These are phyloP conservation scores for Solanum pinnatisectum DNA, from an alignment of 257 asterid species.

Conservation along the genomic window DNA sequence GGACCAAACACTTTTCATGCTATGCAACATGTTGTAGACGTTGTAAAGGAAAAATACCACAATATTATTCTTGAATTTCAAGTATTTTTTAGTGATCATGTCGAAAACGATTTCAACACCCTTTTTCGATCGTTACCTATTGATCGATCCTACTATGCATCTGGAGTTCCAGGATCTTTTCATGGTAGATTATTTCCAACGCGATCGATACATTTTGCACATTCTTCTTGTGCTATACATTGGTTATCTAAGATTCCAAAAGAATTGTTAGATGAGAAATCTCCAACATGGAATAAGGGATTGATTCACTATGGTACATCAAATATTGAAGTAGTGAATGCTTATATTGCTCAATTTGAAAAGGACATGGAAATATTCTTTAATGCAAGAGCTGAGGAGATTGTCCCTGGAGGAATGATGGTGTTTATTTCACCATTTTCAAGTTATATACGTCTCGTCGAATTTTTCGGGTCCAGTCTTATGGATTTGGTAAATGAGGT, in stretches of 20 bases:
- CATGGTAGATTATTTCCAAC: slow-evolving; percentile 14
- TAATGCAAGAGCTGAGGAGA: no score
- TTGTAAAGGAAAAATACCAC: background rate
- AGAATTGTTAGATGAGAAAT: no score
- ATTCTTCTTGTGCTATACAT: slow-evolving; percentile 12
- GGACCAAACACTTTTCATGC: slow-evolving; percentile 25
- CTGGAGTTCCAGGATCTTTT: slow-evolving; percentile 28
- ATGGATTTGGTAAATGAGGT: no score
- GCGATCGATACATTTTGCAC: background rate
- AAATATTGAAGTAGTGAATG: no score
- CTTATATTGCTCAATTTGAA: no score
- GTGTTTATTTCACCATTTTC: no score
- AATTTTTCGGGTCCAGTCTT: no score
- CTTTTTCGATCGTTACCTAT: slow-evolving; percentile 18
- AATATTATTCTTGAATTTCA: slow-evolving; percentile 8
- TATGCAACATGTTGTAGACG: slow-evolving; percentile 7
- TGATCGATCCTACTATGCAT: slow-evolving; percentile 9
- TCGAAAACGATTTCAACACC: slow-evolving; percentile 30
- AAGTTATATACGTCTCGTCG: no score
- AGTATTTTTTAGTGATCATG: slow-evolving; percentile 24
- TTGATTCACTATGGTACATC: no score
- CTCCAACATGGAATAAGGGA: no score
- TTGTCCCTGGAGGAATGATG: no score
- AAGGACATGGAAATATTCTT: no score
- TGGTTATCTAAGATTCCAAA: background rate